These are phyloP conservation scores for Paspalum vaginatum DNA, from an alignment of 176 grass and related monocot genomes.

Conservation along the genomic window DNA sequence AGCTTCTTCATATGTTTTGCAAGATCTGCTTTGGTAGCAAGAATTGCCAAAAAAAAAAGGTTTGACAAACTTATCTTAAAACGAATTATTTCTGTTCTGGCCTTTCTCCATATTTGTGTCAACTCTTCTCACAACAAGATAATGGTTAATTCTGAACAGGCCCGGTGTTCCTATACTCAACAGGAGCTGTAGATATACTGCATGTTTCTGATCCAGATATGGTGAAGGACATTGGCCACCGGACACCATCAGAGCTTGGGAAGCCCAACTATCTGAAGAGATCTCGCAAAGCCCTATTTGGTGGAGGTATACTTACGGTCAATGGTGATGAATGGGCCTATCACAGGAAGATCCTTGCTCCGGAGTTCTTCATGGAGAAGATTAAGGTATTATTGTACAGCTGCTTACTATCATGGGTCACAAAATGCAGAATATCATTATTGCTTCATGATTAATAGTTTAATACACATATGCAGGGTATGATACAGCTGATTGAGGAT, in stretches of 20 bases:
- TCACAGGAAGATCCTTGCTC: slow-evolving; percentile 63
- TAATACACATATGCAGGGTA: not conserved
- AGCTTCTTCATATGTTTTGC: not conserved
- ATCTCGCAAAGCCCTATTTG: slow-evolving; percentile 56
- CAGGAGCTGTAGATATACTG: slow-evolving; percentile 54
- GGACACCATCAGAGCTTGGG: slow-evolving; percentile 58
- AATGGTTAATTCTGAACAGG: slow-evolving; percentile 41
- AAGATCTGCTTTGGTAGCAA: not conserved
- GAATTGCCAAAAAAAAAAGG: not conserved
- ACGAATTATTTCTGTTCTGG: not conserved
- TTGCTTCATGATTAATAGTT: not conserved
- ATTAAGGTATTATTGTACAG: slow-evolving; percentile 49
- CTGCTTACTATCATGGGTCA: too few relatives aligned
- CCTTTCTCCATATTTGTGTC: not conserved
- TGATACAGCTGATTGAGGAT: slow-evolving; percentile 10
- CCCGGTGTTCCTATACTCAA: slow-evolving; percentile 60
- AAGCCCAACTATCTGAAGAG: slow-evolving; percentile 62
- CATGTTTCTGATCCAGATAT: slow-evolving; percentile 57
- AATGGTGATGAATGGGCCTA: slow-evolving; percentile 65
- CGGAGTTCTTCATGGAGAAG: slow-evolving; percentile 74
- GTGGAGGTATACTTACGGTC: slow-evolving; percentile 54
- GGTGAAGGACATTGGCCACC: slow-evolving; percentile 56
- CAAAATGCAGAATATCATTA: not conserved
- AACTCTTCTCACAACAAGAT: not conserved
- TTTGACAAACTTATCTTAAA: not conserved